Base-by-base conservation (phyloP, 805 yeast species). In the Wickerhamiella sorbophila region DNA sequence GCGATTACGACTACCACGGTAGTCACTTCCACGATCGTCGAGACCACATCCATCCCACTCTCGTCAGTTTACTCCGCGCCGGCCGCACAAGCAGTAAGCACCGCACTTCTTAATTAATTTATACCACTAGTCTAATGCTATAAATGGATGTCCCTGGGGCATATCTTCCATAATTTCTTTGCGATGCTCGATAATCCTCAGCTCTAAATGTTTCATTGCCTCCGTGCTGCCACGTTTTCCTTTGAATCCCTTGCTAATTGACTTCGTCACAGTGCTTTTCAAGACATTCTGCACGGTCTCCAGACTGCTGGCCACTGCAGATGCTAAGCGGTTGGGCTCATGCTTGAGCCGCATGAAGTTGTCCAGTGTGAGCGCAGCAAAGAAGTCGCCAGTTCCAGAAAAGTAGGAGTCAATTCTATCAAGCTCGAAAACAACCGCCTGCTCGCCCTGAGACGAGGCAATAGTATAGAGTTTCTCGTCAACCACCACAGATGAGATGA, bases 351-450 rank as follows among this genome's bases (percentile, higher is more conserved):
- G 57, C 50, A 59, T 64, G 22, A 77, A 62, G 49, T 82, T 70
- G 57, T 80, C 93, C 4, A 83, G 51, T 26, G 86, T 58, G 32
- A 87, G 58, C 0, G 94, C 88, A 0, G 94, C 78, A 52, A 88
- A 87, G 33, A 87, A 60, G 54, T 87, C 97, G 5, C 97, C 97
- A 0, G 91, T 94, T 1, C 97, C 97, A 0, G 95, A 84, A 61
- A 87, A 88, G 57, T 88, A 85, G 4, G 88, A 77, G 42, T 78
- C 74, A 33, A 84, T 71, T 29, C 68, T 64, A 2, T 82, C 79
- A 12, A 80, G 68, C 48, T 68, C 67, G 52, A 72, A 75, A 38
- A 57, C 62, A 41, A 61, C 47, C 1, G 62, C 54, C 16, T 38
- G 40, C 21, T 43, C 31, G 17, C 43, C 55, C 5, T 44, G 41